Base-by-base conservation (phyloP, 2,329 filamentous ascomycete species). In the Colletotrichum acutatum region DNA sequence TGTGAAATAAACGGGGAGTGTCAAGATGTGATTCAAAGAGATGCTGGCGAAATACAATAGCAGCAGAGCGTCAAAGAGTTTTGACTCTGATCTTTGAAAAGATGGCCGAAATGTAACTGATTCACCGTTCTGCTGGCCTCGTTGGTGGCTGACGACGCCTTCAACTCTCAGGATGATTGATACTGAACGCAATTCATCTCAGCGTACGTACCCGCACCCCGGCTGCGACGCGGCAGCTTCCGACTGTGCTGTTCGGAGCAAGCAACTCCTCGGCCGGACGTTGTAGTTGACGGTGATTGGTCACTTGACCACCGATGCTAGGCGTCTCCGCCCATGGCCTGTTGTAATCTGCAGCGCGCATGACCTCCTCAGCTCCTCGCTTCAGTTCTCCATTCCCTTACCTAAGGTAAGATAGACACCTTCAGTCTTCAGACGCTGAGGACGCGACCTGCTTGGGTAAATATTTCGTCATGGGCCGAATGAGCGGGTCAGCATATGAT, bases 121-220 rank as follows among this genome's bases (percentile, higher is more conserved):
- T 49, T 49, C 19, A n/a, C 19, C 42, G 42, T 49, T 52, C 22
- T 8, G 42, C 24, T 12, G 4, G 34, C 19, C 22, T 42, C 30
- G 52, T 24, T 30, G 28, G 37, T 46, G 19, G 58, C 58, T 63
- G 69, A 58, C 58, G 66, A 72, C 42, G 59, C 37, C 66, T 66
- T 69, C 66, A 66, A 63, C 66, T 59, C 70, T 69, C 66, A 66
- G 68, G 69, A 59, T 72, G 42, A 26, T 30, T 69, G 53, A n/a
- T 30, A 42, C 4, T 42, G 26, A 37, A 26, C 19, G 26, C 42
- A 24, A n/a, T 12, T 14, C 28, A 52, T 9, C 19, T 4, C 52
- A 24, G 16, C 58, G 34, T 24, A 16, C 34, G 42, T 28, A 37
- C 34, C 22, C 24, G 37, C 24, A 24, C 19, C 24, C 22, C 42